phyloP scores from a whole-genome alignment of 2,329 filamentous ascomycete species.

The Penicillium sp. region DNA sequence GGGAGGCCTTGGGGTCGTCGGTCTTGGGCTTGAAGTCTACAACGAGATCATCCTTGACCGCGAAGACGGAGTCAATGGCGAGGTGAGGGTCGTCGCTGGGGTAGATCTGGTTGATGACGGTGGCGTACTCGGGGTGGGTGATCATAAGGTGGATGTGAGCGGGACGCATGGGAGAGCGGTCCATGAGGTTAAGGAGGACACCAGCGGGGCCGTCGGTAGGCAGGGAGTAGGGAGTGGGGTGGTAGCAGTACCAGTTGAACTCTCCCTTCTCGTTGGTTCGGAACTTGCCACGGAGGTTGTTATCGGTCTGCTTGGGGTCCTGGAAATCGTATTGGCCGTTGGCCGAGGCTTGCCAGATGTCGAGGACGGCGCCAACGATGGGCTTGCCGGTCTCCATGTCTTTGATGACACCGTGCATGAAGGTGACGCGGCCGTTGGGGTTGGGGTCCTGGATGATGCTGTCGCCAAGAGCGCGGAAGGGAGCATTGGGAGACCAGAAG shows the following conservation, averaged over 20 bases:
- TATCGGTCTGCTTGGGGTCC: constrained; percentile 68
- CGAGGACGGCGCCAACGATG: constrained; percentile 67
- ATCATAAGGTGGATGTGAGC: constrained; percentile 62
- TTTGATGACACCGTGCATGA: constrained; percentile 68
- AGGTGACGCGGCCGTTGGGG: constrained; percentile 57
- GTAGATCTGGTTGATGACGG: constrained; percentile 59
- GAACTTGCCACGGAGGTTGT: constrained; percentile 78
- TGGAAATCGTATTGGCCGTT: constrained; percentile 77
- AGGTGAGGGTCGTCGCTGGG: constrained; percentile 59
- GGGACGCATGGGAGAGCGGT: constrained; percentile 61
- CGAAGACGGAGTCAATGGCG: constrained; percentile 60
- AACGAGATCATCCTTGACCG: constrained; percentile 61
- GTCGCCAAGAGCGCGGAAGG: constrained; percentile 66
- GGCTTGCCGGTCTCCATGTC: constrained; percentile 66
- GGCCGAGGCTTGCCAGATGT: constrained; percentile 74
- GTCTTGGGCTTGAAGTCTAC: constrained; percentile 57
- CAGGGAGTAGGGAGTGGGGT: constrained; percentile 71
- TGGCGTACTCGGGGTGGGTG: constrained; percentile 56
- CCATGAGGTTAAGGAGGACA: constrained; percentile 53
- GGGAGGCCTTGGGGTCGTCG: constrained; percentile 52
- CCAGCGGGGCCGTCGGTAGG: constrained; percentile 62
- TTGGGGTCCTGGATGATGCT: constrained; percentile 65
- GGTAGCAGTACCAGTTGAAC: constrained; percentile 69
- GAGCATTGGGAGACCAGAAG: constrained; percentile 74
- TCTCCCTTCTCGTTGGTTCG: constrained; percentile 66